Evolutionary conservation across 306 rosid genomes (phyloP).

Genomic region (Dalbergia oliveri): DNA sequence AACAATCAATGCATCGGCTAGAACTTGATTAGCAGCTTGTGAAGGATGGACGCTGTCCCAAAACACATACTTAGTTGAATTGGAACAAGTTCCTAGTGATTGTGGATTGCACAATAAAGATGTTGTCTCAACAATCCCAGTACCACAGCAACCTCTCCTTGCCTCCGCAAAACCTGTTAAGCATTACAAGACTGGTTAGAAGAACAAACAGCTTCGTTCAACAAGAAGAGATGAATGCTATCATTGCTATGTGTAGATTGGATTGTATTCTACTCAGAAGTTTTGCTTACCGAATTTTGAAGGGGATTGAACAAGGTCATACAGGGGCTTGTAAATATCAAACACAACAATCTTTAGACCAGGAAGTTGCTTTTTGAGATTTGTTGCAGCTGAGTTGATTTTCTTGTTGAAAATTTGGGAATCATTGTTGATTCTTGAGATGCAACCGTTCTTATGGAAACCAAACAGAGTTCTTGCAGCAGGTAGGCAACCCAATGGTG

Average conservation of each 20-base stretch:
- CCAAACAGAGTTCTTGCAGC: constrained; percentile 67
- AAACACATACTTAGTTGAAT: constrained; percentile 81
- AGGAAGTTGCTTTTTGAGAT: constrained; percentile 71
- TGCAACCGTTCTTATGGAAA: constrained; percentile 64
- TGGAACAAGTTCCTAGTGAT: constrained; percentile 77
- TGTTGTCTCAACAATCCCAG: constrained; percentile 74
- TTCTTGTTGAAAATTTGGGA: constrained; percentile 74
- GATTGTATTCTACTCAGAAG: background rate
- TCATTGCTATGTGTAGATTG: background rate
- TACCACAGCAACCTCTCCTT: constrained; percentile 88
- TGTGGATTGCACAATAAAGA: constrained; percentile 74
- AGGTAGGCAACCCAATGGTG: constrained; percentile 90
- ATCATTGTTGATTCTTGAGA: constrained; percentile 63
- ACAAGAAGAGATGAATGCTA: background rate
- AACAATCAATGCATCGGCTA: constrained; percentile 71
- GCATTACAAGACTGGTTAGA: background rate
- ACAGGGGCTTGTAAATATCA: constrained; percentile 74
- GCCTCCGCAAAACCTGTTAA: constrained; percentile 70
- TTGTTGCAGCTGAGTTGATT: constrained; percentile 62
- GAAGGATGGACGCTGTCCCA: constrained; percentile 93
- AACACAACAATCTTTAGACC: constrained; percentile 74
- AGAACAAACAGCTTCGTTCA: background rate
- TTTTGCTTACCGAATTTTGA: constrained; percentile 66
- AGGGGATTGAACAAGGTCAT: constrained; percentile 71
- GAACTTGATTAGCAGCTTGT: constrained; percentile 77